These are phyloP conservation scores for Boletus rubroflammeus DNA, from an alignment of 768 basidiomycete species.

Conservation along the genomic window DNA sequence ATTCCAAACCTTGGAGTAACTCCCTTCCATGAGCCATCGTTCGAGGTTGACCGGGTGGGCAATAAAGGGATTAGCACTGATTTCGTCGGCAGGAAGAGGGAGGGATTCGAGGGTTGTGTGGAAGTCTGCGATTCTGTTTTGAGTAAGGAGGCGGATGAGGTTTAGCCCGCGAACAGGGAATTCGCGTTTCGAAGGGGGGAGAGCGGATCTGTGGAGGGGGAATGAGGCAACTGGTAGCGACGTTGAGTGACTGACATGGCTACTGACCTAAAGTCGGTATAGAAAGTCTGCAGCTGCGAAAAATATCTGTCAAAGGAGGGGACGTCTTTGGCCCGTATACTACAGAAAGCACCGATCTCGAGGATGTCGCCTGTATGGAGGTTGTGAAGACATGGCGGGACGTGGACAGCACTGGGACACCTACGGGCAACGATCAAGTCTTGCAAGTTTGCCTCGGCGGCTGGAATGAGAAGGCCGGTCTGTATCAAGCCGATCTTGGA, in stretches of 20 bases:
- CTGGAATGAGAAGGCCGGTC: constrained; percentile 73
- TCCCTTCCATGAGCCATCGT: constrained; percentile 97
- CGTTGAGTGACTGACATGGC: constrained; percentile 1
- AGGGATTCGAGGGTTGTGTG: constrained; percentile 95
- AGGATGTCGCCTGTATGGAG: constrained; percentile 75
- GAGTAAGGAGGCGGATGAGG: constrained; percentile 90
- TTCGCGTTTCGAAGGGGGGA: constrained; percentile 84
- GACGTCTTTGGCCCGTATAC: constrained; percentile 82
- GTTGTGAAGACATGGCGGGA: background rate
- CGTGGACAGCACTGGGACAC: constrained; percentile 26
- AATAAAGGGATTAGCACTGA: constrained; percentile 68
- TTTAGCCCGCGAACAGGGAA: constrained; percentile 88
- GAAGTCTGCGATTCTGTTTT: constrained; percentile 96
- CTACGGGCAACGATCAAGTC: constrained; percentile 75
- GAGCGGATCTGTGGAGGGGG: constrained; percentile 46
- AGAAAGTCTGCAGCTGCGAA: constrained; percentile 86
- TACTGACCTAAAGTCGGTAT: constrained; percentile 74
- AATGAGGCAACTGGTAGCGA: constrained; percentile 1
- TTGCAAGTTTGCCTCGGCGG: constrained; percentile 53
- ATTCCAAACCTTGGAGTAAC: constrained; percentile 97
- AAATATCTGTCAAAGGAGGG: constrained; percentile 96
- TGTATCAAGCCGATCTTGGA: constrained; percentile 72
- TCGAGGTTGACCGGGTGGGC: constrained; percentile 89
- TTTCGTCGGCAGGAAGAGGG: constrained; percentile 62
- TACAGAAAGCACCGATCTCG: constrained; percentile 93